A percentile compares a stretch with the other conserved stretches of the same genome.
These are phyloP conservation scores for Podospora fimiseda DNA, from an alignment of 495 filamentous ascomycete species.

Conservation along the genomic window DNA sequence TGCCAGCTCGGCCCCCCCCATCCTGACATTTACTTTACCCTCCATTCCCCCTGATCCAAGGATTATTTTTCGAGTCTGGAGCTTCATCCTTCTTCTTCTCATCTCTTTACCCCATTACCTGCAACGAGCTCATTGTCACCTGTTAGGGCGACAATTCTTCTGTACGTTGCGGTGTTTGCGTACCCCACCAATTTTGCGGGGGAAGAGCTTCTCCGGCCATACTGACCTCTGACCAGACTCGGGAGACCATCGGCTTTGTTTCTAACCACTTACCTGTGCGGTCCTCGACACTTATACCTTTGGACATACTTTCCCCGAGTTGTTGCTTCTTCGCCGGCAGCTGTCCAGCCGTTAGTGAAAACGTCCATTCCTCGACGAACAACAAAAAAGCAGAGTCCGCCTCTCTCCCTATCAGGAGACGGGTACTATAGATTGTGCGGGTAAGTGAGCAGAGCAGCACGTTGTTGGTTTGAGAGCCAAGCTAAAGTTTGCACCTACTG, in stretches of 20 bases:
- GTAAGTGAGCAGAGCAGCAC: not conserved
- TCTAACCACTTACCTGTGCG: too few relatives aligned
- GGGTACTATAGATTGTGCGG: not conserved
- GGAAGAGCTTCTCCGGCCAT: too few relatives aligned
- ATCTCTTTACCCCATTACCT: not conserved
- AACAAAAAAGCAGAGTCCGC: not conserved
- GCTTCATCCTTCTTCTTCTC: not conserved
- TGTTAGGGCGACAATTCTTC: conserved; percentile 1
- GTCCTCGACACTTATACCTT: too few relatives aligned
- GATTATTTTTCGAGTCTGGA: not conserved
- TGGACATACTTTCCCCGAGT: too few relatives aligned
- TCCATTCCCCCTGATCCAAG: conserved; percentile 3
- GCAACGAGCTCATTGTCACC: not conserved
- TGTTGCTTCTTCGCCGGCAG: not conserved
- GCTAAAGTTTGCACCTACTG: not conserved
- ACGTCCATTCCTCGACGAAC: not conserved
- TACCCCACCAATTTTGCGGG: too few relatives aligned
- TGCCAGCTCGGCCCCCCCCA: conserved; percentile 1
- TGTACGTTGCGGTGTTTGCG: not conserved
- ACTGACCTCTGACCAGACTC: too few relatives aligned
- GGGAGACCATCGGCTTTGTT: too few relatives aligned
- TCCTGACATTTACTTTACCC: not conserved
- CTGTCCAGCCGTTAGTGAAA: too few relatives aligned
- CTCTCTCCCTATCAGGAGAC: not conserved
- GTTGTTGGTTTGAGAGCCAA: not conserved